Base-by-base conservation (phyloP, 169 alveolate genomes). In the Cardiosporidium cionae region DNA sequence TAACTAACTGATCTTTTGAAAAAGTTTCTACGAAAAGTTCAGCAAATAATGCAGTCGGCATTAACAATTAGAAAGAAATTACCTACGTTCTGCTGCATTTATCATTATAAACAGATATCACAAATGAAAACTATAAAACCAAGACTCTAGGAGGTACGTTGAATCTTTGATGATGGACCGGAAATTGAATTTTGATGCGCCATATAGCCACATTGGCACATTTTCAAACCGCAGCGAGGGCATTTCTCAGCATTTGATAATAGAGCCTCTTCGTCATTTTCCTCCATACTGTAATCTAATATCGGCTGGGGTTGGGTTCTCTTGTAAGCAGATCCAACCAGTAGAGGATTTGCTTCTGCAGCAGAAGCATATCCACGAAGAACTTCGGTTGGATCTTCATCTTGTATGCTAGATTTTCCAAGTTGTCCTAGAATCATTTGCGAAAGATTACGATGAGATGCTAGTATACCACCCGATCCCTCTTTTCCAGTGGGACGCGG, bases 261-360 rank as follows among this genome's bases (percentile, higher is more conserved):
- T 7, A 70, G 22, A 3, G 63, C 79, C 32, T 67, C 70, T 53
- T 22, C 66, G 65, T 68, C 75, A 3, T 22, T 1, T 16, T 16
- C 69, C 16, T 63, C 54, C 58, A 16, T 63, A 16, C 16, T 16
- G 58, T 44, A 44, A 23, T 74, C 53, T 4, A 78, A 65, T 16
- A 78, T 32, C 9, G 74, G 44, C 9, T 78, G 9, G 32, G 84
- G 84, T 32, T 74, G 80, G 32, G 84, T 78, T 65, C n/a, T 62
- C 7, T 68, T 64, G 25, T 78, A 78, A 23, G 84, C 84, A 6
- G 72, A 3, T 44, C 73, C 29, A 33, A 76, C 70, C 7, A 76
- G 63, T 16, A 34, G 65, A 16, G 58, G 58, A n/a, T 44, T 44
- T 44, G 16, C n/a, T 16, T 44, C 58, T 16, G 58, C 58, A 16